A percentile compares a stretch with the other conserved stretches of the same genome.
Evolutionary conservation across 2,329 filamentous ascomycete genomes (phyloP).

Genomic region (Huntiella decipiens): DNA sequence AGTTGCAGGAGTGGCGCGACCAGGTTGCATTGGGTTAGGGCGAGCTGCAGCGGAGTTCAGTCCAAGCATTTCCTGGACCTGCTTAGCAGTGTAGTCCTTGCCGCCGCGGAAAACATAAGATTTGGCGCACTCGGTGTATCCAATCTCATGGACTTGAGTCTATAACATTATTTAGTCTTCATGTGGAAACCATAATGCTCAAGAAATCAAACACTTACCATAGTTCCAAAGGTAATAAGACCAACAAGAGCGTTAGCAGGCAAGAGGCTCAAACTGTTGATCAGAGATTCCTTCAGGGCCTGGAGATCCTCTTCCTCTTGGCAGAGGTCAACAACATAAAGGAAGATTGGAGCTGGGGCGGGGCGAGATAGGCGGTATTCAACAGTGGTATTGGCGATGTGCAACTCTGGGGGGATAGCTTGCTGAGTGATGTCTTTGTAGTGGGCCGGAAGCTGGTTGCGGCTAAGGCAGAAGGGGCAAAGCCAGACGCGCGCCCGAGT

Average conservation of each 20-base stretch:
- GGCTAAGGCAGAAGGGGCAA: constrained; percentile 70
- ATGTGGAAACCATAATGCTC: background rate
- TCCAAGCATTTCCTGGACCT: constrained; percentile 98
- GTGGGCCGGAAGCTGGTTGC: constrained; percentile 65
- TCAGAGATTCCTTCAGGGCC: constrained; percentile 67
- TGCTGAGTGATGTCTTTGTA: constrained; percentile 81
- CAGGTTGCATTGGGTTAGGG: constrained; percentile 51
- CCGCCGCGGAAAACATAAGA: constrained; percentile 95
- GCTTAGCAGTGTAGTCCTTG: constrained; percentile 96
- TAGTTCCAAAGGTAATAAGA: constrained; percentile 77
- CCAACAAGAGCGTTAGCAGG: constrained; percentile 69
- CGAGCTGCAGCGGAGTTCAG: constrained; percentile 54
- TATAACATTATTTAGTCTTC: constrained; percentile 19
- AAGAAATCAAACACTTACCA: constrained; percentile 36
- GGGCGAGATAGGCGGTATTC: constrained; percentile 68
- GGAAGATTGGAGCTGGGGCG: constrained; percentile 70
- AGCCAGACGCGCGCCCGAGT: constrained; percentile 73
- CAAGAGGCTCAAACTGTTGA: constrained; percentile 67
- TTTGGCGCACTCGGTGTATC: constrained; percentile 94
- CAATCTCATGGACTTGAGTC: constrained; percentile 93
- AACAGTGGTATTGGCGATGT: constrained; percentile 71
- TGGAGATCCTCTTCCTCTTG: constrained; percentile 74
- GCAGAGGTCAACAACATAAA: constrained; percentile 76
- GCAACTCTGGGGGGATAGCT: constrained; percentile 66
- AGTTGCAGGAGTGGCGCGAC: constrained; percentile 59